phyloP scores from a whole-genome alignment of 108 stramenopile species.

The Phaeodactylum tricornutum region DNA sequence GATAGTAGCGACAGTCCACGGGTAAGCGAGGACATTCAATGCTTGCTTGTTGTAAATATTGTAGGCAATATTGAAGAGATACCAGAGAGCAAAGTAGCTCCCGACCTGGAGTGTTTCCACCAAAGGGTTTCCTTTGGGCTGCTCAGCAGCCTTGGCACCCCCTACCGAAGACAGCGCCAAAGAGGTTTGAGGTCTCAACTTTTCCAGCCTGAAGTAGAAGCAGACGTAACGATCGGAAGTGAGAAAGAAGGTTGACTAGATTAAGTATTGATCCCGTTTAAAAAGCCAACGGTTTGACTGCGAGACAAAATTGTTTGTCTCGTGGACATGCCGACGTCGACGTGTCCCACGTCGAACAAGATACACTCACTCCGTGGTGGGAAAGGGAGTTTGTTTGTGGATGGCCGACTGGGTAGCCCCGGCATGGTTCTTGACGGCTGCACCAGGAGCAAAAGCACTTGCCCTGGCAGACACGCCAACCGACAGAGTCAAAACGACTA shows the following conservation, averaged over 20 bases:
- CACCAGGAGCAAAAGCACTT: slow-evolving; percentile 16
- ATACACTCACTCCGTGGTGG: too few species aligned
- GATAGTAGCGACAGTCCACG: slow-evolving; percentile 92
- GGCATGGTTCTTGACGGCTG: too few species aligned
- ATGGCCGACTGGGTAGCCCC: too few species aligned
- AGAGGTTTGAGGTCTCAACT: slow-evolving; percentile 30
- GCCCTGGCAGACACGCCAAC: slow-evolving; percentile 39
- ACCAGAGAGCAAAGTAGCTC: slow-evolving; percentile 94
- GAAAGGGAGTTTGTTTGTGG: too few species aligned
- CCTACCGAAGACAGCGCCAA: slow-evolving; percentile 47
- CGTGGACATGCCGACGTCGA: too few species aligned
- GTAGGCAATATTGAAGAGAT: slow-evolving; percentile 98
- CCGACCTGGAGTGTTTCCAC: slow-evolving; percentile 81
- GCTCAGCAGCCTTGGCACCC: slow-evolving; percentile 42
- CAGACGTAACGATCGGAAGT: too few species aligned
- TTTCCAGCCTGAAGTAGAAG: too few species aligned
- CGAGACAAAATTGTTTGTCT: too few species aligned
- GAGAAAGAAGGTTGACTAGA: too few species aligned
- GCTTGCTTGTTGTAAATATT: slow-evolving; percentile 98
- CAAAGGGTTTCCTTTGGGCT: slow-evolving; percentile 15
- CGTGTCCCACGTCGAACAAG: too few species aligned
- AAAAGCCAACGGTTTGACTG: too few species aligned
- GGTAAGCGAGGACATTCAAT: slow-evolving; percentile 82
- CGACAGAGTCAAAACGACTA: slow-evolving; percentile 59
- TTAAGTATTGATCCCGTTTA: too few species aligned